phyloP scores from a whole-genome alignment of 352 stramenopile genomes.

The Albugo candida region DNA sequence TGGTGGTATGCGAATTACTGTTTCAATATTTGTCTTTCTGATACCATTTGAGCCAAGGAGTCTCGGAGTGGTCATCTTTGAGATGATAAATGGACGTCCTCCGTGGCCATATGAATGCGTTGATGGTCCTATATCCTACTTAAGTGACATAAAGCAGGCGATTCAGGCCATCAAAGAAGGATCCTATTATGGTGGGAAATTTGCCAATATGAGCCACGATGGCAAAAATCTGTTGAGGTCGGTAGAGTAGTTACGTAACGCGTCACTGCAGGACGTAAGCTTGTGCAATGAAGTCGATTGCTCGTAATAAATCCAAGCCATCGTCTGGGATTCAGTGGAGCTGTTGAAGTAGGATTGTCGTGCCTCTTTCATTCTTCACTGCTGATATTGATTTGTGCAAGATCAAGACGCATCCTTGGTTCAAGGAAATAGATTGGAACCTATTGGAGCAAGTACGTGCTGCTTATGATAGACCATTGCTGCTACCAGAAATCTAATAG shows the following conservation, averaged over 20 bases:
- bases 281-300: constrained; percentile 10
- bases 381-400: constrained; percentile 5
- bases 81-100: constrained; percentile 40
- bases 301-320: constrained; percentile 17
- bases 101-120: constrained; percentile 48
- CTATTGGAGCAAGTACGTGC: constrained; percentile 4
- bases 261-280: not conserved
- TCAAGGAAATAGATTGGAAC: constrained; percentile 31
- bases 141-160: too few relatives aligned
- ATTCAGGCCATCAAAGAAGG: too few relatives aligned
- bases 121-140: constrained; percentile 3
- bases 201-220: constrained; percentile 15
- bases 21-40: too few relatives aligned
- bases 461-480: not conserved
- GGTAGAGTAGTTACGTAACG: not conserved
- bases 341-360: constrained; percentile 5
- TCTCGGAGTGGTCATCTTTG: constrained; percentile 49
- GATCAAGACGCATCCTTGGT: constrained; percentile 46
- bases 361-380: not conserved
- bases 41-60: too few relatives aligned
- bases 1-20: constrained; percentile 31
- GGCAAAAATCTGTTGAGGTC: not conserved
- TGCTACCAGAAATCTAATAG: not conserved
- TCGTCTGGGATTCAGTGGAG: constrained; percentile 21
- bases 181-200: constrained; percentile 5